These are phyloP conservation scores for Bolboschoenus planiculmis DNA, from an alignment of 176 grass and related monocot species.

Conservation along the genomic window DNA sequence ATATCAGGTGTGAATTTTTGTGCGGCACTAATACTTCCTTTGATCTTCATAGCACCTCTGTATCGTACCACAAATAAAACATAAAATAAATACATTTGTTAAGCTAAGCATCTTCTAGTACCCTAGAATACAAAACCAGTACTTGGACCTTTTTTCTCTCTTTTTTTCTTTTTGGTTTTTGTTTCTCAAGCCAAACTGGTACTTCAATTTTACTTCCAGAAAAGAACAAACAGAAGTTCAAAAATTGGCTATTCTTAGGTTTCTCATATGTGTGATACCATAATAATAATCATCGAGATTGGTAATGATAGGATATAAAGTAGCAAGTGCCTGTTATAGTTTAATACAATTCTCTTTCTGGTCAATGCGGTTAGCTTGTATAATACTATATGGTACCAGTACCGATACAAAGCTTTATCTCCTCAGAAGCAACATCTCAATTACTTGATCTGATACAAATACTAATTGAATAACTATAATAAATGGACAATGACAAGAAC, in stretches of 20 bases:
- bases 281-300: background rate
- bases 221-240: background rate
- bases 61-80: constrained; percentile 3
- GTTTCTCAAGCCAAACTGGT: background rate
- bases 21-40: constrained; percentile 72
- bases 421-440: background rate
- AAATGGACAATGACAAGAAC: background rate
- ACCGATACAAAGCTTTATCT: background rate
- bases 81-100: background rate
- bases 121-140: background rate
- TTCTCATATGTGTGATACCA: background rate
- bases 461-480: background rate
- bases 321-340: background rate
- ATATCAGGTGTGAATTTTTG: constrained; percentile 94
- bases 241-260: background rate
- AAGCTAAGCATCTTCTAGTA: no score
- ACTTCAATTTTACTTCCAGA: background rate
- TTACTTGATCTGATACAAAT: background rate
- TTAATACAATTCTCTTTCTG: background rate
- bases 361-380: background rate
- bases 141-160: background rate
- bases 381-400: background rate
- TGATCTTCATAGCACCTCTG: constrained; percentile 86
- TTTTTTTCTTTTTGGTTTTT: background rate
- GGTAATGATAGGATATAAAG: background rate